Evolutionary conservation across 2,329 filamentous ascomycete genomes (phyloP).

Genomic region (Atkinsonella hypoxylon): DNA sequence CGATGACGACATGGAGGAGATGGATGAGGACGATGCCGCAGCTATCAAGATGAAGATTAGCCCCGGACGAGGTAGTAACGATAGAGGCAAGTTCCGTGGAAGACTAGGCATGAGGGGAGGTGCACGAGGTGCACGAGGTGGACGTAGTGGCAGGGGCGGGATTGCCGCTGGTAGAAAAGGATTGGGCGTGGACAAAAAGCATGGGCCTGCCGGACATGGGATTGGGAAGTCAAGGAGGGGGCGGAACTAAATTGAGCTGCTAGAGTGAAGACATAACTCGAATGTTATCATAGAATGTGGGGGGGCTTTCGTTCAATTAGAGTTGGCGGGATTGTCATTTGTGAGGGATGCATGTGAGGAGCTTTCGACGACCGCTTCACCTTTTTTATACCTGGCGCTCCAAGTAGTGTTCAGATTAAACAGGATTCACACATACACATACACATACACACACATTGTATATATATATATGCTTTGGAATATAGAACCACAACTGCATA

Average conservation of each 20-base stretch:
- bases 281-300: not conserved
- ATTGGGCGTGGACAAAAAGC: constrained; percentile 37
- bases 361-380: not conserved
- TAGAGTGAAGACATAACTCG: not conserved
- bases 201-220: constrained; percentile 25
- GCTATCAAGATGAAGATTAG: constrained; percentile 39
- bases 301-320: not conserved
- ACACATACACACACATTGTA: not conserved
- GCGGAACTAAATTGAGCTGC: not conserved
- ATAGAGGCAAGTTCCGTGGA: constrained; percentile 19
- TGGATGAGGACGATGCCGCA: constrained; percentile 40
- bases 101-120: constrained; percentile 18
- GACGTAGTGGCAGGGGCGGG: constrained; percentile 34
- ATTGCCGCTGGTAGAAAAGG: constrained; percentile 35
- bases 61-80: constrained; percentile 19
- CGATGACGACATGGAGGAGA: constrained; percentile 36
- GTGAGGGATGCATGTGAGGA: not conserved
- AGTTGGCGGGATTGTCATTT: not conserved
- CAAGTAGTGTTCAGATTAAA: not conserved
- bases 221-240: constrained; percentile 29
- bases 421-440: not conserved
- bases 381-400: not conserved
- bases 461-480: not conserved
- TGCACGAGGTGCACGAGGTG: constrained; percentile 22
- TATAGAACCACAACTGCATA: not conserved